These are phyloP conservation scores for Cetraspora pellucida DNA, from an alignment of 192 early-diverging fungal species.

Conservation along the genomic window DNA sequence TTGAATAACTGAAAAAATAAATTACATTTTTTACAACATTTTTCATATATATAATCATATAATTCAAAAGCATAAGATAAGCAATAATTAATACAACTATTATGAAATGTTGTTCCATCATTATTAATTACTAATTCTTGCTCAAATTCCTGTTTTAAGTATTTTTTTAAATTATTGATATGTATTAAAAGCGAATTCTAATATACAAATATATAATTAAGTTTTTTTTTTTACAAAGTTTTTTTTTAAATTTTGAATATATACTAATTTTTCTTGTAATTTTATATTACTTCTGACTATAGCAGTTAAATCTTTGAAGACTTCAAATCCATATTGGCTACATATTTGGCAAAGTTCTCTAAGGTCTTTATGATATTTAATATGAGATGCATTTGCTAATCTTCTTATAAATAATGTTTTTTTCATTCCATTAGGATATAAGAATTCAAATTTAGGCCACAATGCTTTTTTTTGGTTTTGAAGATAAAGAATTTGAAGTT, in stretches of 20 bases:
- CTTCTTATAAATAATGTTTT: not conserved
- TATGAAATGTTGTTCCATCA: not conserved
- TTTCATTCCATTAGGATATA: slow-evolving; percentile 10
- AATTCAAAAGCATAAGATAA: not conserved
- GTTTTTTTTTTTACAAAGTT: too few species aligned
- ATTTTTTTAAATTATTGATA: not conserved
- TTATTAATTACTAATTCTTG: not conserved
- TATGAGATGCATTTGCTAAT: not conserved
- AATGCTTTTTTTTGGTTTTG: slow-evolving; percentile 19
- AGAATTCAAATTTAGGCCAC: slow-evolving; percentile 9
- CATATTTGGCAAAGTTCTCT: not conserved
- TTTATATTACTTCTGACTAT: not conserved
- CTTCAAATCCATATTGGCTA: slow-evolving; percentile 10
- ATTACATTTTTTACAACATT: not conserved
- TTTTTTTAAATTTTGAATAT: not conserved
- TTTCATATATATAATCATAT: not conserved
- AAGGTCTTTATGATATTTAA: slow-evolving; percentile 4
- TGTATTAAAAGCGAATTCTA: not conserved
- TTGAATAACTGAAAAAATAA: not conserved
- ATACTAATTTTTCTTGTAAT: not conserved
- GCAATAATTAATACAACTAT: not conserved
- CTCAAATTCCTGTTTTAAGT: not conserved
- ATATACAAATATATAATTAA: too few species aligned
- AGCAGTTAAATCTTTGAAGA: not conserved
- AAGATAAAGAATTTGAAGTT: not conserved